A percentile compares a stretch with the other conserved stretches of the same genome.
Evolutionary conservation across 768 basidiomycete species (phyloP).

Genomic region (Pulveroboletus sp.): DNA sequence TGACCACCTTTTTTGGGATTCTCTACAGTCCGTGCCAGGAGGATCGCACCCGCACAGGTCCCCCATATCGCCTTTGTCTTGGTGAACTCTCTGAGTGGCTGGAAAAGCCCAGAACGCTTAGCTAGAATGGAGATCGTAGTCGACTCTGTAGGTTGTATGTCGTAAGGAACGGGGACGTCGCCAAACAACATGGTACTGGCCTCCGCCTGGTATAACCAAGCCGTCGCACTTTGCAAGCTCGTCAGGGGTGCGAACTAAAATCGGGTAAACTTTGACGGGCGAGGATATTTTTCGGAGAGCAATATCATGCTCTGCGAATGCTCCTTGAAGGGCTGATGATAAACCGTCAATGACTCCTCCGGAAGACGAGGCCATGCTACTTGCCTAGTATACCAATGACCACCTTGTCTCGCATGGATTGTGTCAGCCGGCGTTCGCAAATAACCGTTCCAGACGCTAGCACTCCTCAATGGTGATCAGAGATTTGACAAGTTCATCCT

Average conservation of each 20-base stretch:
- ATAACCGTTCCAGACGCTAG: not conserved
- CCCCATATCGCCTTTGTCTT: constrained; percentile 82
- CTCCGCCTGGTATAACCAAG: constrained; percentile 91
- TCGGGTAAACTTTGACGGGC: constrained; percentile 40
- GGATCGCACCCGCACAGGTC: constrained; percentile 92
- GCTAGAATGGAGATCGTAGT: constrained; percentile 86
- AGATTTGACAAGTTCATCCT: not conserved
- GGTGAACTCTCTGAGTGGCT: constrained; percentile 76
- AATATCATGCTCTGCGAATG: constrained; percentile 81
- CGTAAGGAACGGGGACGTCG: not conserved
- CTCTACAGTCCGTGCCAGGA: constrained; percentile 69
- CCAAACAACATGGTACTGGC: constrained; percentile 31
- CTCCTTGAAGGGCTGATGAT: constrained; percentile 79
- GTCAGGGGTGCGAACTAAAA: constrained; percentile 67
- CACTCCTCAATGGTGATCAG: not conserved
- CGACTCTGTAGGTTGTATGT: constrained; percentile 52
- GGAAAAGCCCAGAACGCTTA: constrained; percentile 66
- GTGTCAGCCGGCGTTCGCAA: not conserved
- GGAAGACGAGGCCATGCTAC: constrained; percentile 3
- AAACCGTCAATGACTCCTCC: not conserved
- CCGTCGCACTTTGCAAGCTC: constrained; percentile 77
- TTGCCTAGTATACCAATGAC: constrained; percentile 52
- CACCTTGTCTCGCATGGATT: constrained; percentile 13
- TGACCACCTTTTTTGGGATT: constrained; percentile 85
- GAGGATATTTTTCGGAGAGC: constrained; percentile 57